Evolutionary conservation across 176 grass and related monocot species (phyloP).

Genomic region (Melocanna baccifera): DNA sequence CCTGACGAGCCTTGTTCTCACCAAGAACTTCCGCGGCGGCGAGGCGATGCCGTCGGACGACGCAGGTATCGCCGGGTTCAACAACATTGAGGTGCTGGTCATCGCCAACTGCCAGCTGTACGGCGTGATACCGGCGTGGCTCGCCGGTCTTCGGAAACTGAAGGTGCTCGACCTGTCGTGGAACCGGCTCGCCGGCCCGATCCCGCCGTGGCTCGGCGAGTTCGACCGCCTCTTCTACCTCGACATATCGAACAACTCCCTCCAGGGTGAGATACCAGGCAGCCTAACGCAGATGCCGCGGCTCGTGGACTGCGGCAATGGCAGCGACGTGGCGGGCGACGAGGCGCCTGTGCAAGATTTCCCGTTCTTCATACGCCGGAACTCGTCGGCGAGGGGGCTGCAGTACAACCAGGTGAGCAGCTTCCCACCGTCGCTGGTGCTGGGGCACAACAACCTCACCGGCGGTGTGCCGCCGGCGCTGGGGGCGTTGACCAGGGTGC

Average conservation of each 20-base stretch:
- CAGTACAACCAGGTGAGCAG: constrained; percentile 54
- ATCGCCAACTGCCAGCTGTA: constrained; percentile 53
- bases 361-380: constrained; percentile 50
- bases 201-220: constrained; percentile 50
- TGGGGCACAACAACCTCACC: constrained; percentile 51
- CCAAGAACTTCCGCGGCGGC: constrained; percentile 47
- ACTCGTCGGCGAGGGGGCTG: constrained; percentile 24
- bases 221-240: constrained; percentile 61
- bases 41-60: constrained; percentile 38
- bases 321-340: background rate
- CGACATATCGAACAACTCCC: constrained; percentile 66
- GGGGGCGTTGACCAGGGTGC: constrained; percentile 40
- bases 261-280: constrained; percentile 49
- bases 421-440: constrained; percentile 63
- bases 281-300: constrained; percentile 33
- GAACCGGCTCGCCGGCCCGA: constrained; percentile 51
- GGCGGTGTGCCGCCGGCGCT: constrained; percentile 40
- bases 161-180: constrained; percentile 71
- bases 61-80: constrained; percentile 31
- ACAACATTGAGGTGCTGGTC: constrained; percentile 43
- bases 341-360: constrained; percentile 31
- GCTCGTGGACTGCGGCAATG: background rate
- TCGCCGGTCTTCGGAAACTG: constrained; percentile 46
- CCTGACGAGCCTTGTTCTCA: constrained; percentile 58
- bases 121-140: constrained; percentile 45